phyloP scores from a whole-genome alignment of 164 flowering plant species.

The Magnolia officinalis region DNA sequence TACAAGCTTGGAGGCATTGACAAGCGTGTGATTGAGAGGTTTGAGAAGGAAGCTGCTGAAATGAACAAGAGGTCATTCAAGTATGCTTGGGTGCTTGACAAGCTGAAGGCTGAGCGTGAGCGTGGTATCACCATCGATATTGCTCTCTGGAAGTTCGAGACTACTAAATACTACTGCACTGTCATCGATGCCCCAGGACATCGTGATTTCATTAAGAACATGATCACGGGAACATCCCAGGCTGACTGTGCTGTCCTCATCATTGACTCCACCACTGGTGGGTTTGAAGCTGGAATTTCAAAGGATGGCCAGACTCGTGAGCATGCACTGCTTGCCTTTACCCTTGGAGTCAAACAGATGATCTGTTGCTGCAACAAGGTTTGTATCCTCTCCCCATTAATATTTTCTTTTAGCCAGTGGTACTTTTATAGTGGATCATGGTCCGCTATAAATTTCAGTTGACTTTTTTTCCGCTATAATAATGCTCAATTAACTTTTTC shows the following conservation, averaged over 20 bases:
- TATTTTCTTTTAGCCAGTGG: not conserved
- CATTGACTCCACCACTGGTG: constrained; percentile 29
- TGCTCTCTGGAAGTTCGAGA: constrained; percentile 28
- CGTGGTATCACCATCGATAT: constrained; percentile 29
- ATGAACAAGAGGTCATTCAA: constrained; percentile 30
- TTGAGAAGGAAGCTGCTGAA: constrained; percentile 30
- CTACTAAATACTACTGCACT: constrained; percentile 27
- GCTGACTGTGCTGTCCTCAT: constrained; percentile 29
- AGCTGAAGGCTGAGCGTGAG: constrained; percentile 30
- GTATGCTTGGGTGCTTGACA: constrained; percentile 49
- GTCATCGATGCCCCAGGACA: constrained; percentile 31
- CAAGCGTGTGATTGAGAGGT: constrained; percentile 31
- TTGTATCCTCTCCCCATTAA: not conserved
- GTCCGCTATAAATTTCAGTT: too few species aligned
- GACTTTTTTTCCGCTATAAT: too few species aligned
- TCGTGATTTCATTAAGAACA: constrained; percentile 27
- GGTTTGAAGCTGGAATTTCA: constrained; percentile 28
- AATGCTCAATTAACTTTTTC: too few species aligned
- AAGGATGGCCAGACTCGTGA: constrained; percentile 33
- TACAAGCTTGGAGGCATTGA: constrained; percentile 42
- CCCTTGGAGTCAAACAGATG: constrained; percentile 27
- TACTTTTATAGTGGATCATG: too few species aligned
- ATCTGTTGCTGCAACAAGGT: constrained; percentile 20
- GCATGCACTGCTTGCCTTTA: constrained; percentile 27
- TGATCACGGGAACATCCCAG: constrained; percentile 30